phyloP scores from a whole-genome alignment of 169 alveolate species.

The Theileria luwenshuni region DNA sequence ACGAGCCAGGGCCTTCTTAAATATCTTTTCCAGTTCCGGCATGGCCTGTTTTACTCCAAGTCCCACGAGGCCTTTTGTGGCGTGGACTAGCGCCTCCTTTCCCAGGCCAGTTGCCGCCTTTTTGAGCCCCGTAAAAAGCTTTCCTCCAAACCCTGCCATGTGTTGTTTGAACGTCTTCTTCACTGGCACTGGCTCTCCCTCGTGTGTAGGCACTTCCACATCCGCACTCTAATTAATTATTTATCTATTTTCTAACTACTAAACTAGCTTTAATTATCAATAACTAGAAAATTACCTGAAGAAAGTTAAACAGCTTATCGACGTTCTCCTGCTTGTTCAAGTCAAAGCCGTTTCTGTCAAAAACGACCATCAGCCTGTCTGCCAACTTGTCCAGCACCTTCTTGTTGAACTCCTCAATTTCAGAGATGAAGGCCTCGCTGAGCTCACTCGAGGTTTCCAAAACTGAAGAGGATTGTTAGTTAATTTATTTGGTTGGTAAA shows the following conservation, averaged over 20 bases:
- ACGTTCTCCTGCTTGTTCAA: conserved; percentile 36
- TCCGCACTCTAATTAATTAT: conserved; percentile 8
- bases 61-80: conserved; percentile 30
- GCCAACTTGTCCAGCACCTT: conserved; percentile 53
- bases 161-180: background rate
- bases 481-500: background rate
- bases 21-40: conserved; percentile 47
- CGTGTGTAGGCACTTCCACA: background rate
- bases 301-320: conserved; percentile 17
- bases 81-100: conserved; percentile 19
- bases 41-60: conserved; percentile 39
- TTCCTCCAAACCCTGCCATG: too few species aligned
- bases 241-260: background rate
- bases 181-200: background rate
- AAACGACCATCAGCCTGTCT: conserved; percentile 19
- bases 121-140: conserved; percentile 1
- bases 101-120: conserved; percentile 28
- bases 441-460: conserved; percentile 14
- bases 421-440: conserved; percentile 30
- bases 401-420: conserved; percentile 31
- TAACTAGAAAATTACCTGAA: conserved; percentile 21
- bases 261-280: too few species aligned
- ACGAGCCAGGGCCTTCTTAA: conserved; percentile 37
- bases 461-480: conserved; percentile 8
- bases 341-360: conserved; percentile 41